phyloP scores from a whole-genome alignment of 2,329 filamentous ascomycete species.

The Celoporthe dispersa region DNA sequence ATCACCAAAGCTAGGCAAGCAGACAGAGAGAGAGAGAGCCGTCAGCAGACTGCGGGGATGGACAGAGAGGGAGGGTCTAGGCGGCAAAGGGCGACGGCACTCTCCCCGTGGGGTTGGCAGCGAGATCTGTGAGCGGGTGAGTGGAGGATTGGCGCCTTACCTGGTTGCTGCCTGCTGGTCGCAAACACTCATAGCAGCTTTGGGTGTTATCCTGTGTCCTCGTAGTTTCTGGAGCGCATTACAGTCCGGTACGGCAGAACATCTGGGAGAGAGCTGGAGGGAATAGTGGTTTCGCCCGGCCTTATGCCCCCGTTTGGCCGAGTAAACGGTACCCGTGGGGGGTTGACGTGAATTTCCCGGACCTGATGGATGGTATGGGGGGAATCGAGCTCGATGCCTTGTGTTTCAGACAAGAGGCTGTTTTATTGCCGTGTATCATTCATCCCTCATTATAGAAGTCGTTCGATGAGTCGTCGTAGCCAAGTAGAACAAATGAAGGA shows the following conservation, averaged over 20 bases:
- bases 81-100: slow-evolving; percentile 23
- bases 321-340: slow-evolving; percentile 22
- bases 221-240: slow-evolving; percentile 20
- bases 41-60: slow-evolving; percentile 42
- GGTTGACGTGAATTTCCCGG: slow-evolving; percentile 20
- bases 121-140: slow-evolving; percentile 19
- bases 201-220: slow-evolving; percentile 20
- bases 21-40: slow-evolving; percentile 21
- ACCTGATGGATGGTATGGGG: slow-evolving; percentile 16
- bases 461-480: slow-evolving; percentile 9
- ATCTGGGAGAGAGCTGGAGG: not conserved
- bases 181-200: slow-evolving; percentile 64
- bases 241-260: slow-evolving; percentile 18
- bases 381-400: slow-evolving; percentile 19
- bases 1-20: slow-evolving; percentile 61
- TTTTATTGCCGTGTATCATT: slow-evolving; percentile 23
- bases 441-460: slow-evolving; percentile 25
- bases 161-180: slow-evolving; percentile 58
- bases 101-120: slow-evolving; percentile 12
- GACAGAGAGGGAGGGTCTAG: slow-evolving; percentile 27
- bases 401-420: slow-evolving; percentile 23
- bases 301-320: slow-evolving; percentile 20
- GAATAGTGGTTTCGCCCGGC: slow-evolving; percentile 10
- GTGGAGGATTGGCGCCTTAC: slow-evolving; percentile 35
- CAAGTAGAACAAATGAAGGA: not conserved